Evolutionary conservation across 148 eudicot genomes (phyloP).

Genomic region (Persicaria maculosa): DNA sequence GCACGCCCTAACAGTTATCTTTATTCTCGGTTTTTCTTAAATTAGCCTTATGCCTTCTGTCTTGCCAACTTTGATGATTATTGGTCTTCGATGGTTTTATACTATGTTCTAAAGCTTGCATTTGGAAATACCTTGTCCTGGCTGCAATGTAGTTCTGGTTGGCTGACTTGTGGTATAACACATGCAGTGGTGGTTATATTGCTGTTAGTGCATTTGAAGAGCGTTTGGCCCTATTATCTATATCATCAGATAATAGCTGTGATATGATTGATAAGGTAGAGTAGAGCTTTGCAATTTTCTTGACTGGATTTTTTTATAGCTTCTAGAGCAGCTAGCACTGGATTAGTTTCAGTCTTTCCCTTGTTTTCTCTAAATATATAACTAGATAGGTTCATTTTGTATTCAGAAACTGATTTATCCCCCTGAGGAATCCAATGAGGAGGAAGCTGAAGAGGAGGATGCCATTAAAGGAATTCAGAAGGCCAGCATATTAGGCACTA

Average conservation of each 20-base stretch:
- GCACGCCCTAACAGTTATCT: not conserved
- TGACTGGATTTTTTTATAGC: not conserved
- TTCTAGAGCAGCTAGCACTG: not conserved
- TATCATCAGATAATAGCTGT: conserved; percentile 45
- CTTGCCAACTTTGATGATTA: not conserved
- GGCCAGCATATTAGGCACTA: conserved; percentile 55
- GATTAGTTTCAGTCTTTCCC: not conserved
- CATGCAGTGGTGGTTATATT: conserved; percentile 76
- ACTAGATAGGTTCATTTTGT: not conserved
- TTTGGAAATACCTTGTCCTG: not conserved
- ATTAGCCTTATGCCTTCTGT: not conserved
- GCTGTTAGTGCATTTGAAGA: conserved; percentile 84
- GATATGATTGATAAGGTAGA: conserved; percentile 80
- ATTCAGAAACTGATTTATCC: conserved; percentile 59
- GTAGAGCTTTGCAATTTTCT: not conserved
- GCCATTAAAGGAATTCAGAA: conserved; percentile 24
- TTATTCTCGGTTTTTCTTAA: not conserved
- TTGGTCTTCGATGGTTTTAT: not conserved
- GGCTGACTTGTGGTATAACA: conserved; percentile 9
- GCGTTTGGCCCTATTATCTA: conserved; percentile 64
- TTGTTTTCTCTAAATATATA: conserved; percentile 2
- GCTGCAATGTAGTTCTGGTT: not conserved
- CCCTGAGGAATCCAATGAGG: conserved; percentile 44
- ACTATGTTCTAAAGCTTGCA: not conserved
- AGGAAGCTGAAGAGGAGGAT: conserved; percentile 36